Conservation (phyloP, 345 rosid genomes). For the Euphorbia pulcherrima region DNA sequence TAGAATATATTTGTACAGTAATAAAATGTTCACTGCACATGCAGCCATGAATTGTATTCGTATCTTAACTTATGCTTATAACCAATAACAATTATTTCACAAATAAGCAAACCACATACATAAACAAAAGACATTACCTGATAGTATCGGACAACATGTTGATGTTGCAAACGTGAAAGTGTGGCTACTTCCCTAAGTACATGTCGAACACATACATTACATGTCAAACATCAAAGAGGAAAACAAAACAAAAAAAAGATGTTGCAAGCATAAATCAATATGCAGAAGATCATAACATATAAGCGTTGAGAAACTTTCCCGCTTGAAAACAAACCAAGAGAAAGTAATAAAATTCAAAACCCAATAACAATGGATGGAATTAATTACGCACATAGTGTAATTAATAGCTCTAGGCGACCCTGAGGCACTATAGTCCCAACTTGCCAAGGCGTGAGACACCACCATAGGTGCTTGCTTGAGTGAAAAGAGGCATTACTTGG, state of each 20-base stretch:
- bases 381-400: not conserved
- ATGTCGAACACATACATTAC: conserved; percentile 21
- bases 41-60: not conserved
- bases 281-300: conserved; percentile 12
- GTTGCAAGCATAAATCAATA: not conserved
- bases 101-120: conserved; percentile 17
- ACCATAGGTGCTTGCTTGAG: too few species aligned
- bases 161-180: conserved; percentile 95
- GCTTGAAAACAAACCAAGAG: not conserved
- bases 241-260: not conserved
- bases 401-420: too few species aligned
- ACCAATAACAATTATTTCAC: not conserved
- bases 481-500: too few species aligned
- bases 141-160: conserved; percentile 98
- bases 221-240: conserved; percentile 2
- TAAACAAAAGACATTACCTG: conserved; percentile 48
- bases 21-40: not conserved
- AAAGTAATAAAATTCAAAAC: not conserved
- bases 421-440: too few species aligned
- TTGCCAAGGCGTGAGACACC: too few species aligned
- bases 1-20: not conserved
- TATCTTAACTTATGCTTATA: not conserved
- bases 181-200: conserved; percentile 90
- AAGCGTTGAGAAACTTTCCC: conserved; percentile 12
- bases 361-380: not conserved